Base-by-base conservation (phyloP, 1,139 yeast genomes). In the Scheffersomyces quercinus region DNA sequence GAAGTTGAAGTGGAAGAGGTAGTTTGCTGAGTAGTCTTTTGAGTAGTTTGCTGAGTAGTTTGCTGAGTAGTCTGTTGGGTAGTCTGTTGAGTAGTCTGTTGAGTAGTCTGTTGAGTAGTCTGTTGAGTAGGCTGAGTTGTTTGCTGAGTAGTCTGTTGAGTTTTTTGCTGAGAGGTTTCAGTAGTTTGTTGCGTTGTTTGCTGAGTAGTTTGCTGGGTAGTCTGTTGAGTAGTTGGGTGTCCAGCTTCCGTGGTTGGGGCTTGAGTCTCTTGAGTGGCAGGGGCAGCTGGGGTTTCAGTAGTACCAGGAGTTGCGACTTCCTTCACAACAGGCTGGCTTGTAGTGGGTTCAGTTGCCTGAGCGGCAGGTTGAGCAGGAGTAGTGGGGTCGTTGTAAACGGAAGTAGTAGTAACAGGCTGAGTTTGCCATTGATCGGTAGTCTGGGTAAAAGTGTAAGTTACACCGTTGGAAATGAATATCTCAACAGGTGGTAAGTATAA, bases 401-500 rank as follows among this genome's bases (percentile, higher is more conserved):
- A 53, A 13, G 78, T 70, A 15, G 60, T 56, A 14, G 76, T 68
- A 12, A 62, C 53, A 30, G 72, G 72, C 38, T 53, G 53, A 15
- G 69, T 65, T 29, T 67, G 68, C 44, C 70, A 67, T 29, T 59
- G 58, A 40, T 53, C 46, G 20, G 62, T 63, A 29, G 76, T 63
- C 47, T 77, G 63, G 37, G 88, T 83, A 50, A 70, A 69, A 7
- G 90, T 84, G 52, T 74, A 81, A 33, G 87, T 81, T 31, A 69
- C 79, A 46, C 81, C 86, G 57, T 81, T 78, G 35, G 85, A 79
- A 43, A 85, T 74, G 38, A 83, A 70, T 35, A 82, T 69, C 58
- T 83, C 81, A 29, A 85, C 89, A n/a, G 88, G 82, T 40, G 90
- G 88, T 44, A 85, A 79, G 47, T 77, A 71, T 28, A 79, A 68